Evolutionary conservation across 768 basidiomycete genomes (phyloP).

Genomic region (Holtermannia corniformis): DNA sequence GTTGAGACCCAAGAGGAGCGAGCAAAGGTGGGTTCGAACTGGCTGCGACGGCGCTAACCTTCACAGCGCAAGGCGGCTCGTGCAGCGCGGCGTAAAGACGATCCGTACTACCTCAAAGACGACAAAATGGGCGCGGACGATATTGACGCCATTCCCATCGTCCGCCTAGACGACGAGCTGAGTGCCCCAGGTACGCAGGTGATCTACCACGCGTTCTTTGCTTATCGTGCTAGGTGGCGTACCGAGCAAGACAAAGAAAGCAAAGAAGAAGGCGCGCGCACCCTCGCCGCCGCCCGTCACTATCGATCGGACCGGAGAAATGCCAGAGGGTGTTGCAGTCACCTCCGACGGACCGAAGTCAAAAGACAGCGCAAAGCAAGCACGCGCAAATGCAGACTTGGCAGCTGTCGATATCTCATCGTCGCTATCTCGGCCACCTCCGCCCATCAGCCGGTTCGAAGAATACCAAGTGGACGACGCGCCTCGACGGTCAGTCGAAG

Average conservation of each 20-base stretch:
- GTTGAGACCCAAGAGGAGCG: conserved; percentile 45
- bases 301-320: conserved; percentile 69
- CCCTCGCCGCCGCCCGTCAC: conserved; percentile 19
- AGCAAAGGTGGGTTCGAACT: conserved; percentile 50
- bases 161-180: conserved; percentile 53
- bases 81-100: conserved; percentile 64
- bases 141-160: conserved; percentile 85
- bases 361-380: not conserved
- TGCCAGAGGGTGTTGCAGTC: conserved; percentile 54
- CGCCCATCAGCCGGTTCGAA: conserved; percentile 12
- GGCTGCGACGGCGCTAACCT: not conserved
- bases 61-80: conserved; percentile 64
- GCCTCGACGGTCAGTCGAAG: conserved; percentile 4
- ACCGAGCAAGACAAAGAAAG: conserved; percentile 4
- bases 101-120: conserved; percentile 72
- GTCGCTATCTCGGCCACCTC: not conserved
- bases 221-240: not conserved
- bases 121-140: conserved; percentile 46
- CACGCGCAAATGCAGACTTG: conserved; percentile 9
- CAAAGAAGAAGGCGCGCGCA: not conserved
- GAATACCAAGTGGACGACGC: conserved; percentile 27
- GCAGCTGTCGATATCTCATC: conserved; percentile 29
- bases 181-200: conserved; percentile 7
- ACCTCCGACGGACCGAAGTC: not conserved
- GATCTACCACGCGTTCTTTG: not conserved